Base-by-base conservation (phyloP, 306 rosid species). In the Dryas octopetala region DNA sequence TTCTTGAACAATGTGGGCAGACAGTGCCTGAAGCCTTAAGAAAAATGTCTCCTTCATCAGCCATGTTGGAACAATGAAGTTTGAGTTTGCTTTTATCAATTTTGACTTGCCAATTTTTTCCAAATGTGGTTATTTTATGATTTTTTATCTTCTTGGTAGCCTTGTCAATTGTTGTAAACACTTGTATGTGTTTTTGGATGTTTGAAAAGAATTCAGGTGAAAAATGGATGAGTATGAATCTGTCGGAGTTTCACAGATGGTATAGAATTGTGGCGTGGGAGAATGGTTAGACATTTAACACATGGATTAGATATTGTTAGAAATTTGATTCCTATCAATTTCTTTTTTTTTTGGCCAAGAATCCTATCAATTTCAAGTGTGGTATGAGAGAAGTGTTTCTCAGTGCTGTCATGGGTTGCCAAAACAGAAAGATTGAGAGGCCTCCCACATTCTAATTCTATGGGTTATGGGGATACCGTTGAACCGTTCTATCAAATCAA, bases 1-100 rank as follows among this genome's bases (percentile, higher is more conserved):
- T 81, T 74, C 87, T 92, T 57, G 81, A 92, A 79, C 85, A 84
- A 80, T 87, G 90, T 68, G 82, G 83, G 67, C 97, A 90, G 87
- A 78, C 82, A 14, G 89, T 88, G 78, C 92, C 91, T 40, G 74
- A 78, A 17, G 69, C 86, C 74, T 75, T 90, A 50, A 50, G 79
- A 73, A 72, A 83, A 85, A 75, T 90, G 83, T 83, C 68, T 62
- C 73, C 49, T 68, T 49, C 78, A 47, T 67, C 81, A 64, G 54
- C 61, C 71, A 70, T 70, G 80, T 59, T 58, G 83, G 81, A 78
- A 62, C 83, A 74, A 67, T 80, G 88, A 80, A 71, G 6, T 38
- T 66, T 70, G 76, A 68, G 75, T 74, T 53, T 73, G 47, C 66
- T 55, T 50, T 11, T 26, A 45, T 53, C 47, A 44, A 71, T 17